Percentiles rank a stretch among this genome's conserved stretches.
These are phyloP conservation scores for Leccinum fuscescens DNA, from an alignment of 1,284 basidiomycete species.

Conservation along the genomic window DNA sequence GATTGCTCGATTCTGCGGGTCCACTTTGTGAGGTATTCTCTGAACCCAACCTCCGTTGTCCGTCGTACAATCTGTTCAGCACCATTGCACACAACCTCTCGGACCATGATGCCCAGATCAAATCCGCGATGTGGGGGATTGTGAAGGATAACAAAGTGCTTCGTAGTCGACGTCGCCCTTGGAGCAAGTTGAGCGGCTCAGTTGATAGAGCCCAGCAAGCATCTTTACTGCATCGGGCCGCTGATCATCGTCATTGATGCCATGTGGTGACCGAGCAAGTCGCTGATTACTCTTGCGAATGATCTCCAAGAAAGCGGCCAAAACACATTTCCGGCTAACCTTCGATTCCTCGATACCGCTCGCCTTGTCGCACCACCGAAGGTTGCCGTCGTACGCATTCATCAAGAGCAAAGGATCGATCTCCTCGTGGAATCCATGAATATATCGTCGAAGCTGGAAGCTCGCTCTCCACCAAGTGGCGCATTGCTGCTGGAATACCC, in stretches of 20 bases:
- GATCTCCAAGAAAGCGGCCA: neutral
- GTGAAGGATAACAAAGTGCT: neutral
- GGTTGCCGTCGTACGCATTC: conserved; percentile 22
- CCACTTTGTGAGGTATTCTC: neutral
- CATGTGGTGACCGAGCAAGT: neutral
- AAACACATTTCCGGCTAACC: neutral
- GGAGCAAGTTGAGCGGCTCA: neutral
- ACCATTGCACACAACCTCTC: neutral
- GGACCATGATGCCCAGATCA: neutral
- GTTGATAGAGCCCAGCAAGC: neutral
- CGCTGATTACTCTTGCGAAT: neutral
- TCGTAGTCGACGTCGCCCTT: neutral
- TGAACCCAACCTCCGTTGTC: no score
- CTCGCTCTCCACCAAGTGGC: conserved; percentile 49
- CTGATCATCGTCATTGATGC: neutral
- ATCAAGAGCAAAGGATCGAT: conserved; percentile 30
- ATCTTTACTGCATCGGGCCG: neutral
- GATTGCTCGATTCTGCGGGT: neutral
- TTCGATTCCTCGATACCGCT: neutral
- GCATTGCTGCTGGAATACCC: conserved; percentile 40
- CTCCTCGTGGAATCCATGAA: conserved; percentile 31
- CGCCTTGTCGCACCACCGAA: conserved; percentile 16
- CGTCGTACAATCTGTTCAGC: neutral
- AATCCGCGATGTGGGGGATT: neutral
- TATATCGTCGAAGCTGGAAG: conserved; percentile 31